Evolutionary conservation across 768 basidiomycete genomes (phyloP).

Genomic region (Suillus tomentosus): DNA sequence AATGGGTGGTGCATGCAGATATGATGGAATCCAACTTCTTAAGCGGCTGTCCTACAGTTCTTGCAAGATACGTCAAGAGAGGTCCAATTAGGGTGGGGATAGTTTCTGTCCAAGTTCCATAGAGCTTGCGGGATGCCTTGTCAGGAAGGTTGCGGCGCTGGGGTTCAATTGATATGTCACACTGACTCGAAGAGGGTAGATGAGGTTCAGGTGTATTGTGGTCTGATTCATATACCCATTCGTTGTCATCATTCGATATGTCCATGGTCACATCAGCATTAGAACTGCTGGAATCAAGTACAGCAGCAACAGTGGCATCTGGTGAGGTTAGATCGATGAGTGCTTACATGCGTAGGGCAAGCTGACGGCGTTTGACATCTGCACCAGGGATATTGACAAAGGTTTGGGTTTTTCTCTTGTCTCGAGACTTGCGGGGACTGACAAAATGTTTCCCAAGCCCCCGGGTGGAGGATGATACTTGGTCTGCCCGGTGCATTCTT

Average conservation of each 20-base stretch:
- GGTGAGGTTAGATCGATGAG: neutral
- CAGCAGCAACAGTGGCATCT: neutral
- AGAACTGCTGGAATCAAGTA: neutral
- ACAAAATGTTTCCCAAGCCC: neutral
- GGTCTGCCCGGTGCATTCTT: neutral
- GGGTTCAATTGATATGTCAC: too few species aligned
- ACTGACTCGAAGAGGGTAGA: too few species aligned
- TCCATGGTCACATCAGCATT: neutral
- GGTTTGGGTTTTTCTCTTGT: slow-evolving; percentile 11
- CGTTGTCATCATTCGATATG: neutral
- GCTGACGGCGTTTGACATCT: slow-evolving; percentile 1
- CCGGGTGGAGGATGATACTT: neutral
- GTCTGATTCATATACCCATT: neutral
- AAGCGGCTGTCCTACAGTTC: neutral
- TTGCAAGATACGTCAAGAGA: neutral
- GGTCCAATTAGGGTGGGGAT: neutral
- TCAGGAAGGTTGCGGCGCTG: neutral
- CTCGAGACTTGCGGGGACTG: neutral
- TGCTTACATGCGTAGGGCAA: neutral
- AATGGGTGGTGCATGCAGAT: neutral
- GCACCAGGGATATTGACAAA: slow-evolving; percentile 3
- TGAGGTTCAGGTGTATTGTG: too few species aligned
- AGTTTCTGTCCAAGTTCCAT: neutral
- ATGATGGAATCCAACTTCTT: neutral
- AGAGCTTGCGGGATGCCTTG: neutral